Base-by-base conservation (phyloP, 2,329 filamentous ascomycete species). In the Diaporthe amygdali region DNA sequence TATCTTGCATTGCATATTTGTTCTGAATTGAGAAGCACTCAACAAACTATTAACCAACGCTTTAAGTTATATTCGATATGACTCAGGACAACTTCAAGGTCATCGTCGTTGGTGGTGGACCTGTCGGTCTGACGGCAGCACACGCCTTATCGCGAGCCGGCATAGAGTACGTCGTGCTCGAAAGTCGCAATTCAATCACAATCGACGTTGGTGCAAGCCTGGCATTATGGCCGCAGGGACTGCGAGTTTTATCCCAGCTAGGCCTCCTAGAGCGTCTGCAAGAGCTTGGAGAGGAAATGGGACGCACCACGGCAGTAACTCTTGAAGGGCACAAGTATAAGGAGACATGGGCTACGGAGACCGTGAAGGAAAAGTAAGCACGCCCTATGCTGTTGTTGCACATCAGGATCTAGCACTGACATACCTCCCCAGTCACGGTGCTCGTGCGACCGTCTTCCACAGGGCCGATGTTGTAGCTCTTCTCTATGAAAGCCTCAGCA, bases 91-190 rank as follows among this genome's bases (percentile, higher is more conserved):
- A 56, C 6, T 75, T 77, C 56, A 74, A 74, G 20, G 75, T 78
- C 54, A 74, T 81, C 30, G 73, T 81, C 32, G 75, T 75, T 2
- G 79, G 79, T 9, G 78, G 76, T 49, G 79, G 79, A 2, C 77
- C 77, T 0, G 76, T 77, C 3, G 79, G 79, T 1, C 70, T 81
- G 7, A 75, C 74, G 4, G 70, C 77, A 5, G 79, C 78, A 12
- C 77, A 79, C 55, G 71, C 74, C 0, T 74, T 81, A 49, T 76
- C 76, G n/a, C 74, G 75, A 70, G 78, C 77, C 9, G 75, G 74
- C 10, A 80, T 84, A 51, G 79, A 84, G 61, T 84, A 81, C 12
- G 73, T 82, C 41, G 64, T 84, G 5, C 80, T 84, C 1, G 83
- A 84, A 63, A 71, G 76, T 10, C 77, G 79, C 1, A 27, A 72